Evolutionary conservation across 129 eudicot species (phyloP), one percentile per base, ranked within the genome.

Genomic region (Lonicera japonica): DNA sequence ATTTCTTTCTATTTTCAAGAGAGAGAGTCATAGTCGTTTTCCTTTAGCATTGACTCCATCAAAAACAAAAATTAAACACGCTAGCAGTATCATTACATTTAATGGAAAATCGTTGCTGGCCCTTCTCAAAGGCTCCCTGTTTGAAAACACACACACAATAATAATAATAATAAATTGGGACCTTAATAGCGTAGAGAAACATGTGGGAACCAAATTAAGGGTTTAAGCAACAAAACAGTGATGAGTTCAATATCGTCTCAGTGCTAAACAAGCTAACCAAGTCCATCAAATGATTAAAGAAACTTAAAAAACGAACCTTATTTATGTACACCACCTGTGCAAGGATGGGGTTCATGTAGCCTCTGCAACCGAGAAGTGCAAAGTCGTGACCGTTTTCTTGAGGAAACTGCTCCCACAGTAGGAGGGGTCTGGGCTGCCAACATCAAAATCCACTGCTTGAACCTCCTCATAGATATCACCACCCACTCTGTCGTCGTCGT

Each of bases 401-500:
- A 89, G 79, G 61, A 82, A 85, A 62, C 95, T 85, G 63, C 74
- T 83, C 50, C 96, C 96, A 64, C 96, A 89, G 15, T 75, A 80
- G 4, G 64, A 80, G 4, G 64, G 76, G 25, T 83, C 92, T 16
- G 82, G 62, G 74, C 73, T 80, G 55, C 77, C 75, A 20, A 78
- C 84, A 68, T 58, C 75, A 38, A 72, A 78, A 66, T 78, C 77
- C 8, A 60, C 60, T 1, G n/a, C n/a, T n/a, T n/a, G 64, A 52
- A 22, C 68, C 61, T 5, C 71, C 22, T 54, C 51, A 68, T 66
- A 65, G 41, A 17, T 53, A 61, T 62, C 71, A 53, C 65, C 78
- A 56, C 54, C 66, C 20, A 51, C 53, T 56, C 60, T 76, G 21
- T 60, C 65, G 5, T 43, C 50, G 2, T 43, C 50, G 10, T 54